These are phyloP conservation scores for Nemania diffusa DNA, from an alignment of 2,329 filamentous ascomycete species.

Conservation along the genomic window DNA sequence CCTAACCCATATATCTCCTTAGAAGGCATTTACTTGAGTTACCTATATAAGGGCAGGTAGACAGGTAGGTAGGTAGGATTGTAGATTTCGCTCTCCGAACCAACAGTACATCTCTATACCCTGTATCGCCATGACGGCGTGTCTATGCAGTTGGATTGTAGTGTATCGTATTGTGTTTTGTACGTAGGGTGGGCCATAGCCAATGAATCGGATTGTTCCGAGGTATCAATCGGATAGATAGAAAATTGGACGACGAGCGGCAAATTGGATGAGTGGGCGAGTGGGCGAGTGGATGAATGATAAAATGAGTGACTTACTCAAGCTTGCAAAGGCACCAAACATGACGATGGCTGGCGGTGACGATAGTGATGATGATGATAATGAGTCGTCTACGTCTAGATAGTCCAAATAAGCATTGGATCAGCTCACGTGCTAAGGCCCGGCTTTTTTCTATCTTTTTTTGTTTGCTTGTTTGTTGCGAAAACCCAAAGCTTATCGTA, in stretches of 20 bases:
- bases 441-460: neutral
- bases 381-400: slow-evolving; percentile 28
- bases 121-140: slow-evolving; percentile 8
- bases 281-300: too few relatives aligned
- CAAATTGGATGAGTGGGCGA: neutral
- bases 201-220: slow-evolving; percentile 12
- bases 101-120: slow-evolving; percentile 5
- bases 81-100: slow-evolving; percentile 24
- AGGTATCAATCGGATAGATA: neutral
- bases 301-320: slow-evolving; percentile 46
- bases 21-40: neutral
- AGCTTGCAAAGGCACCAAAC: slow-evolving; percentile 45
- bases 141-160: slow-evolving; percentile 9
- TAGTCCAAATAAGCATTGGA: slow-evolving; percentile 18
- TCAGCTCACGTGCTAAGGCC: slow-evolving; percentile 2
- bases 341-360: slow-evolving; percentile 37
- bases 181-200: slow-evolving; percentile 18
- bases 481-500: slow-evolving; percentile 14
- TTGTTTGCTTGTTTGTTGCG: slow-evolving; percentile 1
- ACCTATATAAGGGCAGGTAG: neutral
- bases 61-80: neutral
- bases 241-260: neutral
- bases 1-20: neutral
- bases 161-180: slow-evolving; percentile 1
- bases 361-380: slow-evolving; percentile 5